These are phyloP conservation scores for Rosa chinensis DNA, from an alignment of 306 rosid genomes.

Conservation along the genomic window DNA sequence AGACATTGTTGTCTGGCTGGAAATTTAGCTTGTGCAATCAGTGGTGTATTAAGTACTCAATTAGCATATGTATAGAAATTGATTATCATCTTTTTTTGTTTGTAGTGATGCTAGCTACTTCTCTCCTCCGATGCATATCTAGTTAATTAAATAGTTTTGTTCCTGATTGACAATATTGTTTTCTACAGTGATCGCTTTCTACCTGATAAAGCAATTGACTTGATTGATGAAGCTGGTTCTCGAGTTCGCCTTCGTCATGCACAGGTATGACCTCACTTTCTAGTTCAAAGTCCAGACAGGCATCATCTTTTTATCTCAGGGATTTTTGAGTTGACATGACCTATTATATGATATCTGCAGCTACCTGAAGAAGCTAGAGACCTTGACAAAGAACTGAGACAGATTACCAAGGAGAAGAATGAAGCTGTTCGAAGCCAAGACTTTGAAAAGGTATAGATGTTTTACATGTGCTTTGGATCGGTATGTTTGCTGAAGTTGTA, in stretches of 20 bases:
- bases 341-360: constrained; percentile 39
- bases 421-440: constrained; percentile 94
- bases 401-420: constrained; percentile 86
- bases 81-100: neutral
- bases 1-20: neutral
- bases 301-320: neutral
- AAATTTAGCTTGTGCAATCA: neutral
- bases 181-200: constrained; percentile 81
- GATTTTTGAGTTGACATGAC: constrained; percentile 19
- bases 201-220: constrained; percentile 95
- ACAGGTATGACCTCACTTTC: constrained; percentile 46
- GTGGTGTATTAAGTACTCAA: neutral
- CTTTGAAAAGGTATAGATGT: constrained; percentile 73
- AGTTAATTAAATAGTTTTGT: neutral
- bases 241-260: constrained; percentile 94
- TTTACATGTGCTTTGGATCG: neutral
- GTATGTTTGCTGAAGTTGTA: neutral
- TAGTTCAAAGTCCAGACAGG: constrained; percentile 8
- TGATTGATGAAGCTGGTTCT: constrained; percentile 97
- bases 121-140: neutral
- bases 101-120: neutral
- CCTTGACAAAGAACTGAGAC: constrained; percentile 86
- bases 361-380: constrained; percentile 92
- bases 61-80: neutral
- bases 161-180: constrained; percentile 17